Evolutionary conservation across 129 eudicot genomes (phyloP).

Genomic region (Ambrosia artemisiifolia): DNA sequence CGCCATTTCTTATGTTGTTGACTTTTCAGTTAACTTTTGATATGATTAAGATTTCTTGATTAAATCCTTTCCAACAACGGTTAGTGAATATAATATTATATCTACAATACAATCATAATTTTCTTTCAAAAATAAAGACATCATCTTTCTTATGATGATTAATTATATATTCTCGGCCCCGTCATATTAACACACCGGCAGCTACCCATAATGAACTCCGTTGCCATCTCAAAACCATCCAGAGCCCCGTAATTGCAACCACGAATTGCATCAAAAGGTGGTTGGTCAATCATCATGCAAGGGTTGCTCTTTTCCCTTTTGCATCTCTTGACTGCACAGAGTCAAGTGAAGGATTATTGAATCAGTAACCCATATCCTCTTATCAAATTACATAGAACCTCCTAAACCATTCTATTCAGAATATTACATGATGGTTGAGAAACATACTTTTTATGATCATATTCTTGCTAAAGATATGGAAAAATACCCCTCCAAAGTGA

Average conservation of each 20-base stretch:
- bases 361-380: neutral
- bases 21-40: too few species aligned
- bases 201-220: slow-evolving; percentile 6
- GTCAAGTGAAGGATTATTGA: neutral
- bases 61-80: too few species aligned
- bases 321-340: slow-evolving; percentile 68
- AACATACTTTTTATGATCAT: neutral
- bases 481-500: neutral
- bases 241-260: neutral
- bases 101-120: neutral
- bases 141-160: slow-evolving; percentile 6
- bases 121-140: neutral
- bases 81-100: neutral
- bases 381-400: neutral
- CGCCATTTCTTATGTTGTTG: too few species aligned
- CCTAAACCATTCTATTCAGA: neutral
- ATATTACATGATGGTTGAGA: neutral
- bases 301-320: slow-evolving; percentile 80
- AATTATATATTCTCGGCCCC: neutral
- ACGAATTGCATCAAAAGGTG: neutral
- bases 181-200: neutral
- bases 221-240: neutral
- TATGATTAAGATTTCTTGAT: too few species aligned
- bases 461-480: neutral
- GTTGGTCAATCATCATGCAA: slow-evolving; percentile 43